phyloP scores from a whole-genome alignment of 352 stramenopile species.

The Pythium dissotocum region DNA sequence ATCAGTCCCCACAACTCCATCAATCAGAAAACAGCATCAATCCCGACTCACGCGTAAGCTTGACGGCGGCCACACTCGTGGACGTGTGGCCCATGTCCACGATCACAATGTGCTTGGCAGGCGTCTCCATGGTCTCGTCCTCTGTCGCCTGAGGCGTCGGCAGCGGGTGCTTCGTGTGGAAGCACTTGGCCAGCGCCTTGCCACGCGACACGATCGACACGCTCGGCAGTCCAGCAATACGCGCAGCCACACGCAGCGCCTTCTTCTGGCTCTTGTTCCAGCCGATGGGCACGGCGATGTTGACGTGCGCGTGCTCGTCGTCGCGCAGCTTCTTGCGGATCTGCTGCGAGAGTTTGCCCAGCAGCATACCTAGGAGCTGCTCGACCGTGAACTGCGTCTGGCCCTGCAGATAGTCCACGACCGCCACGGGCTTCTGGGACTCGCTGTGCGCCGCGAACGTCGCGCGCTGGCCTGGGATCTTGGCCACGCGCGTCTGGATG shows the following conservation, averaged over 20 bases:
- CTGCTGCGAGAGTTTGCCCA: conserved; percentile 70
- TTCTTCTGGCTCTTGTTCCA: conserved; percentile 57
- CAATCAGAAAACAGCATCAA: not conserved
- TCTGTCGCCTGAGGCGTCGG: conserved; percentile 5
- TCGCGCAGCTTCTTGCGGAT: conserved; percentile 58
- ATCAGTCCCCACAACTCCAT: not conserved
- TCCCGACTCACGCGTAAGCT: conserved; percentile 45
- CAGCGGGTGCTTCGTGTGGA: conserved; percentile 83
- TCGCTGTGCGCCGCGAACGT: conserved; percentile 34
- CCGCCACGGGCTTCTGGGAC: conserved; percentile 35
- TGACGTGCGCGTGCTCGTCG: conserved; percentile 48
- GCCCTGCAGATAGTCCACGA: conserved; percentile 62
- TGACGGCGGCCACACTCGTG: conserved; percentile 71
- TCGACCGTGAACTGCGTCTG: conserved; percentile 60
- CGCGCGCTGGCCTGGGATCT: conserved; percentile 51
- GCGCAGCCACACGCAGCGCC: conserved; percentile 47
- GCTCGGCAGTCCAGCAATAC: conserved; percentile 63
- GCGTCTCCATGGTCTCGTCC: conserved; percentile 32
- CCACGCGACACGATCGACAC: conserved; percentile 56
- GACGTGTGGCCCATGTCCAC: conserved; percentile 88
- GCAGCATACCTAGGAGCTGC: conserved; percentile 77
- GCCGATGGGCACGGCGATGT: conserved; percentile 63
- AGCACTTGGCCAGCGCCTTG: conserved; percentile 68
- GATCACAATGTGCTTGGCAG: conserved; percentile 76
- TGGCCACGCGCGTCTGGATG: conserved; percentile 42